Conservation (phyloP, 139 green algal genomes). For the Micractinium conductrix region DNA sequence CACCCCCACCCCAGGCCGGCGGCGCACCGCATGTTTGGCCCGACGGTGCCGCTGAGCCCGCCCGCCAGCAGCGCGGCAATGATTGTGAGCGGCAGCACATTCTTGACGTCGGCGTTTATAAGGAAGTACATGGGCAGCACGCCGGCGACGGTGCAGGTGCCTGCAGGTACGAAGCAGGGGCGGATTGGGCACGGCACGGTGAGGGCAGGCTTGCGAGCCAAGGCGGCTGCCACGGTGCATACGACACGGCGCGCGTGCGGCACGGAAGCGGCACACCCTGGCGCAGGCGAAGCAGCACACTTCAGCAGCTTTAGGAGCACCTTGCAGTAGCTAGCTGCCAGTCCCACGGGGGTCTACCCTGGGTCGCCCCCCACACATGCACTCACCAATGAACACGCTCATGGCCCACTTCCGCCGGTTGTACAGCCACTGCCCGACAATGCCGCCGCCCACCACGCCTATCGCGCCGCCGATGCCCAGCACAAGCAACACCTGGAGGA, state of each 20-base stretch:
- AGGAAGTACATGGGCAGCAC: conserved; percentile 67
- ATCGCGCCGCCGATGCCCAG: conserved; percentile 72
- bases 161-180: conserved; percentile 1
- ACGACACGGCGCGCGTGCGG: no score
- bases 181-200: background rate
- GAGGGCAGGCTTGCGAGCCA: background rate
- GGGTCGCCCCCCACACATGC: no score
- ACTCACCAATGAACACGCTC: conserved; percentile 58
- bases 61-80: conserved; percentile 44
- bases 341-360: no score
- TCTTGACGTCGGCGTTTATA: conserved; percentile 64
- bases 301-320: no score
- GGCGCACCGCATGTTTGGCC: conserved; percentile 61
- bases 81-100: conserved; percentile 37
- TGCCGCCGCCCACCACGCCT: conserved; percentile 75
- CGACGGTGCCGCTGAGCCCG: conserved; percentile 32
- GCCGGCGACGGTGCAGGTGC: conserved; percentile 55
- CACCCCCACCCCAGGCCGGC: no score
- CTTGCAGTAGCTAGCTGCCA: no score
- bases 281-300: no score
- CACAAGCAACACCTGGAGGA: conserved; percentile 65
- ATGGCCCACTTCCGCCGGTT: conserved; percentile 62
- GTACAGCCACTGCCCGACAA: conserved; percentile 80
- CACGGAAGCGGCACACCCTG: no score
- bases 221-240: no score